Percentiles rank a stretch among this genome's conserved stretches.
Evolutionary conservation across 2,329 filamentous ascomycete genomes (phyloP).

Genomic region (Neophaeococcomyces aloes): DNA sequence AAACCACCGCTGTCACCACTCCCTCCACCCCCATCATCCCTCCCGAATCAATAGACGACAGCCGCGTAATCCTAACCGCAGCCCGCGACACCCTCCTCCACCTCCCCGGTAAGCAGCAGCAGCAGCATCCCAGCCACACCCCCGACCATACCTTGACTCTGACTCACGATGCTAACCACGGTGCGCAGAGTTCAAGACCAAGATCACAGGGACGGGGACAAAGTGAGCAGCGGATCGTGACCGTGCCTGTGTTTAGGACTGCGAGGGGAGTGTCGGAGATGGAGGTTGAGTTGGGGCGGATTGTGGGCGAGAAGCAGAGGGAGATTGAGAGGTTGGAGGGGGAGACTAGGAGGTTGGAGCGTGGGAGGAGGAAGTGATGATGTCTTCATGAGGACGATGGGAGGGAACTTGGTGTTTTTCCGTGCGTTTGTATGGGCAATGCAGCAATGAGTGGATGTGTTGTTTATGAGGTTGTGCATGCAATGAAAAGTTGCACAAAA

Average conservation of each 20-base stretch:
- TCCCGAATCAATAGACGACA: neutral
- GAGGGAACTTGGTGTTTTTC: no score
- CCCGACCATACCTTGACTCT: no score
- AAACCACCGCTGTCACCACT: no score
- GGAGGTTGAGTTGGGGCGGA: constrained; percentile 1
- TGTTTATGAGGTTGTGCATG: no score
- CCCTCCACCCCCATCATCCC: neutral
- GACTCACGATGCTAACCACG: neutral
- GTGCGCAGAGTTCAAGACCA: neutral
- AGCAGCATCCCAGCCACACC: no score
- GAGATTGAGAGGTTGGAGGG: neutral
- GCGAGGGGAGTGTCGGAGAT: neutral
- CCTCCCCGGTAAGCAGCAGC: neutral
- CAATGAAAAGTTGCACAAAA: no score
- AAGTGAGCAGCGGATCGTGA: no score
- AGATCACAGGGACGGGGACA: no score
- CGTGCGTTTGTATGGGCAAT: no score
- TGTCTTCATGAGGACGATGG: neutral
- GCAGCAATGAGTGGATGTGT: no score
- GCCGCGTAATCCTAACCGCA: neutral
- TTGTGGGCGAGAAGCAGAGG: neutral
- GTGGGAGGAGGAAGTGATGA: neutral
- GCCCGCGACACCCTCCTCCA: neutral
- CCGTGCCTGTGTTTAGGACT: no score
- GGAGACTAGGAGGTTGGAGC: neutral